These are phyloP conservation scores for Omphalotus guepiniiformis DNA, from an alignment of 768 basidiomycete genomes.

Conservation along the genomic window DNA sequence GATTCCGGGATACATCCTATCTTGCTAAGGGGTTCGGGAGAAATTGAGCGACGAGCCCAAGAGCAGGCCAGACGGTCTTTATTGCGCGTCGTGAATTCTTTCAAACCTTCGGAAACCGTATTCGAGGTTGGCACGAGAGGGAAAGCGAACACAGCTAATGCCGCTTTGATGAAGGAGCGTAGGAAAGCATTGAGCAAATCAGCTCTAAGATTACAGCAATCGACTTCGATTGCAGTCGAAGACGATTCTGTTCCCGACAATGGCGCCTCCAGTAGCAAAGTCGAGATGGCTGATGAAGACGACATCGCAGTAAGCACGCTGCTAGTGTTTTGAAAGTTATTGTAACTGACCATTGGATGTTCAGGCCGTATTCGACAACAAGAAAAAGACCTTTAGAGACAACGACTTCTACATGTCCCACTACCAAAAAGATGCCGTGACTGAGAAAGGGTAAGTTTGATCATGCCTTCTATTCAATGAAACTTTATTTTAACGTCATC, in stretches of 20 bases:
- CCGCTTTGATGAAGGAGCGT: slow-evolving; percentile 83
- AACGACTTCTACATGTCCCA: slow-evolving; percentile 90
- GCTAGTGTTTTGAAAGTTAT: slow-evolving; percentile 6
- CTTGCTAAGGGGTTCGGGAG: slow-evolving; percentile 37
- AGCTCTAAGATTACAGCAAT: slow-evolving; percentile 38
- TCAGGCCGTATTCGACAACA: slow-evolving; percentile 66
- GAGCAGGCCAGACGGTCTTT: slow-evolving; percentile 62
- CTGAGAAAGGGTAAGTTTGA: slow-evolving; percentile 82
- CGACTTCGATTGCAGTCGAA: slow-evolving; percentile 25
- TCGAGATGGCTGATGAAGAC: slow-evolving; percentile 76
- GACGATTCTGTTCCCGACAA: slow-evolving; percentile 30
- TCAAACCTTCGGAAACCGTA: slow-evolving; percentile 84
- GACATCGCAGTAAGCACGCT: slow-evolving; percentile 61
- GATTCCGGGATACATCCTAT: slow-evolving; percentile 73
- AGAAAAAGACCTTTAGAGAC: slow-evolving; percentile 62
- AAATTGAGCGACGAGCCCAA: slow-evolving; percentile 30
- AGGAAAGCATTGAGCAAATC: slow-evolving; percentile 73
- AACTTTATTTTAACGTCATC: slow-evolving; percentile 3
- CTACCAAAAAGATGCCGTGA: slow-evolving; percentile 78
- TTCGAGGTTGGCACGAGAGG: slow-evolving; percentile 70
- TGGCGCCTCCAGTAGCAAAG: slow-evolving; percentile 23
- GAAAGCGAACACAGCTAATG: slow-evolving; percentile 58
- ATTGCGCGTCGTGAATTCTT: slow-evolving; percentile 72
- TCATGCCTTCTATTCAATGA: neutral
- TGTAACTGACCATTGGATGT: neutral